Evolutionary conservation across 2,329 filamentous ascomycete species (phyloP).

Genomic region (Trichoderma koningii): DNA sequence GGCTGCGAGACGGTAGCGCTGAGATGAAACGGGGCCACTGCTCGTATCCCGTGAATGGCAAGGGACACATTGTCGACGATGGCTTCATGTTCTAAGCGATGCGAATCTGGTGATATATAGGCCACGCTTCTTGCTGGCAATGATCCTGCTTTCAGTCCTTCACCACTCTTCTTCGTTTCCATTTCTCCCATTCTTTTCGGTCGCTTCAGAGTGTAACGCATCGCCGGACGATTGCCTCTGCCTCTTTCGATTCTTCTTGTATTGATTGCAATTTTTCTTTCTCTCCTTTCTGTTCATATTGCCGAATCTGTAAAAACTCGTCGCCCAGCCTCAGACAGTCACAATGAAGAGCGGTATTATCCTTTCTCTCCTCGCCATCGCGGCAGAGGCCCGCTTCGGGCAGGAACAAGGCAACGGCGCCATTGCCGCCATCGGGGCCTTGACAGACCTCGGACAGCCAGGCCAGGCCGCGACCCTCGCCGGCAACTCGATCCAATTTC

Average conservation of each 20-base stretch:
- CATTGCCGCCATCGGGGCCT: constrained; percentile 5
- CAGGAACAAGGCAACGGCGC: constrained; percentile 22
- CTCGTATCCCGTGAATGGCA: background rate
- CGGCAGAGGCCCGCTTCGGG: constrained; percentile 16
- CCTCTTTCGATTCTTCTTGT: background rate
- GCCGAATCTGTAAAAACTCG: too few species aligned
- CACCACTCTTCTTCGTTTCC: constrained; percentile 7
- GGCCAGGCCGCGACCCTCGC: constrained; percentile 9
- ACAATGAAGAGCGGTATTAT: constrained; percentile 4
- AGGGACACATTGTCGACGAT: background rate
- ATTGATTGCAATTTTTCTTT: background rate
- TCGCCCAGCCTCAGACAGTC: background rate
- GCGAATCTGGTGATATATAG: background rate
- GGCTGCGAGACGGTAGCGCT: constrained; percentile 11
- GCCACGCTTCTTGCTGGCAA: background rate
- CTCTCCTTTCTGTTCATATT: background rate
- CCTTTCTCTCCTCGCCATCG: background rate
- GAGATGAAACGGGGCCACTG: background rate
- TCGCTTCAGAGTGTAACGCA: constrained; percentile 15
- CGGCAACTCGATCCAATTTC: constrained; percentile 5
- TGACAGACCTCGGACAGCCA: constrained; percentile 9
- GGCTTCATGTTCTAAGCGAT: too few species aligned
- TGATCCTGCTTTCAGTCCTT: background rate
- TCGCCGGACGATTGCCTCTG: constrained; percentile 18
- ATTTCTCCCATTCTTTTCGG: background rate